Base-by-base conservation (phyloP, 257 asterid species). In the Voacanga thouarsii region DNA sequence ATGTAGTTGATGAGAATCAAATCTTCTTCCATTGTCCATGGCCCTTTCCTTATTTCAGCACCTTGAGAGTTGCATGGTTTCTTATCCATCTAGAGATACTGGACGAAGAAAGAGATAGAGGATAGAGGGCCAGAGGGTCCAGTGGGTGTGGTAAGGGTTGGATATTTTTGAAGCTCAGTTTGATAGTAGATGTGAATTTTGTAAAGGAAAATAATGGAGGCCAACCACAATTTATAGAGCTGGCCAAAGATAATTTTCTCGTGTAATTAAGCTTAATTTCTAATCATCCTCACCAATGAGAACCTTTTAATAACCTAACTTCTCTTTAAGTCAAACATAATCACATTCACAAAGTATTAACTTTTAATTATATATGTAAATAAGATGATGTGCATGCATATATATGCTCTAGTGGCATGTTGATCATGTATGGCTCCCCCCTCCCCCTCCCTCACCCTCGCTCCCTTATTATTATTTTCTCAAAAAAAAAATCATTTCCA, bases 1-100 rank as follows among this genome's bases (percentile, higher is more conserved):
- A 95, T 95, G 81, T 95, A 91, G 83, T 95, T 95, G 79, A 95
- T 95, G 88, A 95, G 95, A 77, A 95, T 93, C 41, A 95, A 84
- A 83, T 95, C 99, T 76, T 95, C 99, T 81, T 95, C 99, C 99
- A 95, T 93, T 24, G 99, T 95, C 99, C 99, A 95, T 68, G 99
- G 99, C 6, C 99, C 99, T 89, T 93, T 95, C 89, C 99, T 88
- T 79, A 95, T 96, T 87, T 95, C 98, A 80, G 77, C 90, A 51
- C 93, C 98, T 84, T 88, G 90, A 71, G 96, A 88, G 72, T 83
- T 90, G 89, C 92, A 86, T 86, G 93, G 86, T 79, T 83, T 89
- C 77, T 90, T 93, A 82, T 91, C 93, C 96, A 91, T 91, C 66
- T 80, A 68, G 60, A 73, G 81, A 79, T 80, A 57, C 15, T 16